Evolutionary conservation across 2,329 filamentous ascomycete species (phyloP).

Genomic region (Diaporthe ilicicola): DNA sequence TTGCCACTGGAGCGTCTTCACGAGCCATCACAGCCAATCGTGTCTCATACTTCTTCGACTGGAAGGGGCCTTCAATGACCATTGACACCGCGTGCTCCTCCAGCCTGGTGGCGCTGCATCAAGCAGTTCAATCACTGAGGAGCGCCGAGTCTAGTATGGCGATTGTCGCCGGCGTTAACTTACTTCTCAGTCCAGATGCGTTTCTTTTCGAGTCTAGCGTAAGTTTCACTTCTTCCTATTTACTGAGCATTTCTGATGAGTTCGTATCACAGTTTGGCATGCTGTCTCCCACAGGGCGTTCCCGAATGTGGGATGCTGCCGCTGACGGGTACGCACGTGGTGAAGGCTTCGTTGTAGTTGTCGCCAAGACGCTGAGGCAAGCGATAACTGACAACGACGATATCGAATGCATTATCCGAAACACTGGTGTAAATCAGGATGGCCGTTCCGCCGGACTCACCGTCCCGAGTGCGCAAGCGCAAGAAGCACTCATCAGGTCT

Average conservation of each 20-base stretch:
- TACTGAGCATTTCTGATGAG: too few species aligned
- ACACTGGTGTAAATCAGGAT: conserved; percentile 53
- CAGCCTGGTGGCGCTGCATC: conserved; percentile 48
- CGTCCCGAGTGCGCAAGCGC: conserved; percentile 51
- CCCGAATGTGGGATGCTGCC: conserved; percentile 52
- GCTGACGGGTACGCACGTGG: conserved; percentile 62
- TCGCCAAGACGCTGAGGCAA: conserved; percentile 54
- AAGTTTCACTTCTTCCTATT: too few species aligned
- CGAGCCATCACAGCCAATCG: conserved; percentile 46
- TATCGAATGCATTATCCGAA: conserved; percentile 52
- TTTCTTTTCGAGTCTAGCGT: conserved; percentile 46
- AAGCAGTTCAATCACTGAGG: conserved; percentile 45
- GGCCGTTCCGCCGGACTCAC: conserved; percentile 57
- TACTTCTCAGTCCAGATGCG: conserved; percentile 47
- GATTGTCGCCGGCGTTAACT: conserved; percentile 44
- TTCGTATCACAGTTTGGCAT: conserved; percentile 47
- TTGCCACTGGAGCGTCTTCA: conserved; percentile 43
- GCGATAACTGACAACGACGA: conserved; percentile 55
- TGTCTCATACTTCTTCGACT: conserved; percentile 50
- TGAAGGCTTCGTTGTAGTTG: conserved; percentile 56
- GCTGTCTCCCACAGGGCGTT: conserved; percentile 47
- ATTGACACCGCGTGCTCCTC: conserved; percentile 55
- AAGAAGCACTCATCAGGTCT: conserved; percentile 47
- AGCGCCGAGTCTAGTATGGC: conserved; percentile 42
- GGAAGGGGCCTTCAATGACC: conserved; percentile 49